Evolutionary conservation across 2,329 filamentous ascomycete genomes (phyloP).

Genomic region (Cladosporium oxysporum): DNA sequence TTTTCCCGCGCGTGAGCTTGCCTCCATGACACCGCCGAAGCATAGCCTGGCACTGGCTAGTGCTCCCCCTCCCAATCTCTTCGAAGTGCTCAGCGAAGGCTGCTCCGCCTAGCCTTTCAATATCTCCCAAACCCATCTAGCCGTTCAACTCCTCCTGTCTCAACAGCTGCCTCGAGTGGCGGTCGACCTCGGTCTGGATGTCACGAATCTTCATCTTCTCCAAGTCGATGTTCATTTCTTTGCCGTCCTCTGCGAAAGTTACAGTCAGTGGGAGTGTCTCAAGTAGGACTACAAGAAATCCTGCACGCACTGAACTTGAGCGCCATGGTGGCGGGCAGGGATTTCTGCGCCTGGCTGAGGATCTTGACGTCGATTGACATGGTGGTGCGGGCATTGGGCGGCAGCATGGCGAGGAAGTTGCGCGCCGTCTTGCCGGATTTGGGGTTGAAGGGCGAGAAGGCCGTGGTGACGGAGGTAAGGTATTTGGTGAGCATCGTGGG

Average conservation of each 20-base stretch:
- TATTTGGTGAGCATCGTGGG: slow-evolving; percentile 78
- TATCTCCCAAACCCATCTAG: neutral
- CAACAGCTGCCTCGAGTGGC: slow-evolving; percentile 80
- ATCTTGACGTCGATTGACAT: slow-evolving; percentile 79
- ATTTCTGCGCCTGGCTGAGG: slow-evolving; percentile 65
- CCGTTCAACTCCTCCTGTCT: slow-evolving; percentile 76
- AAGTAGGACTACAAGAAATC: neutral
- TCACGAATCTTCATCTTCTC: slow-evolving; percentile 82
- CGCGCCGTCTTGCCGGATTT: slow-evolving; percentile 75
- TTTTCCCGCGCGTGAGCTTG: neutral
- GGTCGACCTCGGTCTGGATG: slow-evolving; percentile 83
- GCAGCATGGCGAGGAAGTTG: slow-evolving; percentile 82
- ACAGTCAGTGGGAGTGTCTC: neutral
- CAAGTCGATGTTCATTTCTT: slow-evolving; percentile 80
- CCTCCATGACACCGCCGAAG: neutral
- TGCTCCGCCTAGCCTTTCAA: slow-evolving; percentile 59
- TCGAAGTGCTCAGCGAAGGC: slow-evolving; percentile 66
- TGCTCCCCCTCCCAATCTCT: neutral
- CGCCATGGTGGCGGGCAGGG: slow-evolving; percentile 66
- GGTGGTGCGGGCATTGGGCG: slow-evolving; percentile 70
- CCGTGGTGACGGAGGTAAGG: slow-evolving; percentile 79
- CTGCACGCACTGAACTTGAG: slow-evolving; percentile 80
- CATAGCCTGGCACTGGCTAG: neutral
- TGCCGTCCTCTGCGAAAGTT: slow-evolving; percentile 74
- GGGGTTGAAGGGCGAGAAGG: slow-evolving; percentile 88